Base-by-base conservation (phyloP, 495 filamentous ascomycete species). In the Lindgomyces ingoldianus region DNA sequence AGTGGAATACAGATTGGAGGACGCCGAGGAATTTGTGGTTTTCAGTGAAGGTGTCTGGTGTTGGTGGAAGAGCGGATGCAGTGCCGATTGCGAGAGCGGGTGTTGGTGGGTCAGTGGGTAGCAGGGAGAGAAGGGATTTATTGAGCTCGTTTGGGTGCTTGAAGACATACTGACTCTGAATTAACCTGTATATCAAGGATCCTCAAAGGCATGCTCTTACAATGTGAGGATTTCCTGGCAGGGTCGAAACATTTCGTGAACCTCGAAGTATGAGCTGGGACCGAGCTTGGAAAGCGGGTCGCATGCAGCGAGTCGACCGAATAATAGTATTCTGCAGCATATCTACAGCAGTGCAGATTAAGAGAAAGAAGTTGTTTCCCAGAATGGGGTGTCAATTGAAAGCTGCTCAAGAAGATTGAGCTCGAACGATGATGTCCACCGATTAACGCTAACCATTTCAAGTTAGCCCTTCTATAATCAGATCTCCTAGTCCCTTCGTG, bases 11-110 rank as follows among this genome's bases (percentile, higher is more conserved):
- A 0, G 85, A 79, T 66, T 93, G 87, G 22, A 98, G 78, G 62
- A 93, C 87, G 6, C 78, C 58, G 3, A 94, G 74, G 71, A 98
- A 98, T 22, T 80, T 74, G 3, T 79, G 85, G 74, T 97, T 98
- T 69, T 89, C 88, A 33, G 76, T 82, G 68, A 97, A 87, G 26
- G 88, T 87, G 51, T 84, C 78, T 10, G 92, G 85, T 0, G 88
- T 90, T 16, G 92, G 91, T 2, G 91, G 93, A 26, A 94, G 64
- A 51, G 81, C 74, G 24, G 85, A 83, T 0, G 90, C 86, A 21
- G 84, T 85, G 60, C 93, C 94, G 68, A 97, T 87, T 12, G 91
- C 84, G 27, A 96, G 78, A 39, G 81, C 72, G 4, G 81, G 74
- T 21, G 79, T 87, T 1, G 90, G 89, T 1, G 93, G 91, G 11